Base-by-base conservation (phyloP, 306 rosid genomes). In the Leucaena leucocephala region DNA sequence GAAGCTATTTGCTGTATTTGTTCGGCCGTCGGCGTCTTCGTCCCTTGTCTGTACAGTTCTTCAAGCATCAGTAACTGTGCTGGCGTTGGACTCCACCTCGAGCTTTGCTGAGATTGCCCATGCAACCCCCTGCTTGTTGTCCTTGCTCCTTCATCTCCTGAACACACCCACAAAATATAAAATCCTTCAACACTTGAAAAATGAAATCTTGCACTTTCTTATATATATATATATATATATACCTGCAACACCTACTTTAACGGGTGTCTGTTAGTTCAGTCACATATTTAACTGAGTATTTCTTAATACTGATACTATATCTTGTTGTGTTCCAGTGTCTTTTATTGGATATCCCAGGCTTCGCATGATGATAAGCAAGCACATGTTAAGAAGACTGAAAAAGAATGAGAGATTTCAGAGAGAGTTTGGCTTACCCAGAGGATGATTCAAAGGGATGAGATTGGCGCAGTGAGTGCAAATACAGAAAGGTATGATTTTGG, bases 51-150 rank as follows among this genome's bases (percentile, higher is more conserved):
- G 59, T 94, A 94, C 65, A 94, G 77, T 90, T 92, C 85, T 94
- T 97, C 79, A 94, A 76, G 89, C 85, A 92, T 92, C 39, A 94
- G 92, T 21, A 91, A 34, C 80, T 94, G 97, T 71, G 92, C 98
- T 80, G 92, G 98, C 5, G 98, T 94, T 0, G 97, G 98, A 74
- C 90, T 94, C 98, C 98, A 94, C 54, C 98, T 71, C 42, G 97
- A 5, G 44, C 44, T 40, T 73, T 72, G 82, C 45, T 82, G 67
- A 0, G 84, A 71, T 58, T 79, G 71, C 66, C 72, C 16, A 22
- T 69, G 52, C 15, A 81, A 48, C 64, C 77, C 66, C 43, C 58
- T 77, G 55, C 43, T 80, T 67, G 42, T 66, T 59, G 27, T 27
- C n/a, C 52, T 80, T 76, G 66, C 55, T 14, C 78, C 72, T 85